A percentile compares a stretch with the other conserved stretches of the same genome.
phyloP scores from a whole-genome alignment of 2,329 filamentous ascomycete species.

The Cordyceps cateniannulata region DNA sequence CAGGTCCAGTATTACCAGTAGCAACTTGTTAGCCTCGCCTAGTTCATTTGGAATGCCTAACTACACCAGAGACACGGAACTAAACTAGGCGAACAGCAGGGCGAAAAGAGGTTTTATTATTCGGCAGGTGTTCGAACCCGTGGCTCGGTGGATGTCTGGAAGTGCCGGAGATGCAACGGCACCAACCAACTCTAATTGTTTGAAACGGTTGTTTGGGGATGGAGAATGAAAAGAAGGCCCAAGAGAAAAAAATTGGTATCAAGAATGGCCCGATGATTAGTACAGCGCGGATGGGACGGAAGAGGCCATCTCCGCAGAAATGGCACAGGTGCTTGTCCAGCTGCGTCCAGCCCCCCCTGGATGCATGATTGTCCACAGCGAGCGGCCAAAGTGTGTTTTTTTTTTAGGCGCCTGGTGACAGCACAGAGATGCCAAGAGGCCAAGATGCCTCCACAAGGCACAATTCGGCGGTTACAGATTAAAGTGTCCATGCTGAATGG shows the following conservation, averaged over 20 bases:
- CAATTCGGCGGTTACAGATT: slow-evolving; percentile 1
- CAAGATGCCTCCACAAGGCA: background rate
- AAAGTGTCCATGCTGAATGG: background rate
- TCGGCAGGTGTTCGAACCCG: background rate
- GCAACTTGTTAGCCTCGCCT: background rate
- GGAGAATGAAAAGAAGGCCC: background rate
- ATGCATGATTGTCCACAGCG: background rate
- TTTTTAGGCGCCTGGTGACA: background rate
- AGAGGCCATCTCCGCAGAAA: background rate
- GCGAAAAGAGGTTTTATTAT: background rate
- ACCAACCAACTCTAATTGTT: background rate
- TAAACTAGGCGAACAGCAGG: background rate
- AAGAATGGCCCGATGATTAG: background rate
- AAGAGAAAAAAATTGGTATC: background rate
- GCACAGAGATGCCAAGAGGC: background rate
- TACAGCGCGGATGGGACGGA: slow-evolving; percentile 3
- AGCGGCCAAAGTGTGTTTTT: background rate
- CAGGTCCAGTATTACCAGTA: background rate
- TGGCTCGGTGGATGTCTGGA: background rate
- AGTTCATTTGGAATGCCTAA: background rate
- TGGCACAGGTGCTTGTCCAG: background rate
- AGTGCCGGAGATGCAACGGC: background rate
- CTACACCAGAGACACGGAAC: background rate
- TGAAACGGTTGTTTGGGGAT: background rate
- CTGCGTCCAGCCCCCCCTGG: background rate